phyloP scores from a whole-genome alignment of 2,329 filamentous ascomycete genomes.

The Alternaria arborescens region DNA sequence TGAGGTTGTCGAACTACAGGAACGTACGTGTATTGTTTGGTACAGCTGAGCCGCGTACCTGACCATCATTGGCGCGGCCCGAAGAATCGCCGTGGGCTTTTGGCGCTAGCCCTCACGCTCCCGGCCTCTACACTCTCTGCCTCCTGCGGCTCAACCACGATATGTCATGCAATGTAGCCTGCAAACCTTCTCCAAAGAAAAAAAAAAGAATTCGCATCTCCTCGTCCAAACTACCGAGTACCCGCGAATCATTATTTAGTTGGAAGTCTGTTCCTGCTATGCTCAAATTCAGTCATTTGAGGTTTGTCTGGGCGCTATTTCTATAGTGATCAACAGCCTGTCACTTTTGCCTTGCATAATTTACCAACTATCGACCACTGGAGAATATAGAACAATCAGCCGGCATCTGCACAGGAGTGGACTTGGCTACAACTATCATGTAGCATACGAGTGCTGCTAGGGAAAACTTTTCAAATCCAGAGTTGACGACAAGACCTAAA shows the following conservation, averaged over 20 bases:
- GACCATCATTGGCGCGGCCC: slow-evolving; percentile 15
- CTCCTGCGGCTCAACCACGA: background rate
- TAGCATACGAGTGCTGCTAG: background rate
- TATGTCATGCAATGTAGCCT: background rate
- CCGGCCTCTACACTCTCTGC: too few species aligned
- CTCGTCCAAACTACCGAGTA: background rate
- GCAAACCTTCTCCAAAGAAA: background rate
- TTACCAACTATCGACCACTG: background rate
- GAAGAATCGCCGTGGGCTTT: slow-evolving; percentile 8
- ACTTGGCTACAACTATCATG: background rate
- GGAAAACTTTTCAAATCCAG: too few species aligned
- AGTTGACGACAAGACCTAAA: too few species aligned
- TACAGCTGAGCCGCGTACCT: slow-evolving; percentile 15
- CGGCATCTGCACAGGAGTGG: background rate
- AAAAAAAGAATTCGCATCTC: background rate
- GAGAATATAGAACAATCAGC: background rate
- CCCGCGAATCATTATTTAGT: background rate
- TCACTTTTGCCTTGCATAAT: too few species aligned
- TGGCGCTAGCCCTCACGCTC: slow-evolving; percentile 5
- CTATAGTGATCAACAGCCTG: too few species aligned
- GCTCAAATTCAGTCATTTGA: background rate
- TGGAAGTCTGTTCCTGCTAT: background rate
- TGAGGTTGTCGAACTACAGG: background rate
- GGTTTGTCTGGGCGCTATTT: background rate
- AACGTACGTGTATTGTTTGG: slow-evolving; percentile 9